Base-by-base conservation (phyloP, 2,329 filamentous ascomycete species). In the Pseudogymnoascus destructans region DNA sequence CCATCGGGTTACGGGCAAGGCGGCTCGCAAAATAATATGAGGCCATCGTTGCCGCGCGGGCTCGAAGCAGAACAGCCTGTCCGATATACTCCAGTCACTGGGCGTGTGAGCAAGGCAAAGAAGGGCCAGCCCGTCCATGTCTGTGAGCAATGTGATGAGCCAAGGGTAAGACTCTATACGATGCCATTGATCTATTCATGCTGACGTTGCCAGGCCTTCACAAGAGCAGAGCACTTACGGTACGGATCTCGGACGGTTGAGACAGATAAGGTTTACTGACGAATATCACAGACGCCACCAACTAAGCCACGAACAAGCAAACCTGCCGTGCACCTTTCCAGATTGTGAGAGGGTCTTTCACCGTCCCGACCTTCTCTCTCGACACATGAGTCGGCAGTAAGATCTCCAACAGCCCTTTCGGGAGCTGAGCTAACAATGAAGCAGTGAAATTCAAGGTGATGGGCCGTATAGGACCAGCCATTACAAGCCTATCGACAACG, bases 171-270 rank as follows among this genome's bases (percentile, higher is more conserved):
- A 57, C 25, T 35, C 6, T 9, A 5, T 1, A 35, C 8, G 23
- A 19, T 15, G 36, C 6, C 5, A 15, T 42, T 23, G 33, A 52
- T 38, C 25, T 27, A 54, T 21, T 33, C 8, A 40, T 62, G 55
- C 61, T 68, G 36, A 65, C 58, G 17, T 30, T 42, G 40, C 13
- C 58, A 83, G 80, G 82, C 78, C 1, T 84, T 84, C 61, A 82
- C 80, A 10, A 73, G 81, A 65, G 81, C 80, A 27, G 80, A 84
- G 65, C 81, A 84, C 69, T 69, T 84, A 40, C 79, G 79, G 80
- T 83, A 63, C 68, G 67, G 54, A 21, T 13, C 40, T 3, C 21
- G 32, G 27, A 60, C 17, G 9, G 15, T 40, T 40, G 36, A 40
- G 52, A 61, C 38, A 30, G 17, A 10, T 11, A 27, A 6, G 58